These are phyloP conservation scores for Leersia perrieri DNA, from an alignment of 176 grass and related monocot genomes.

Conservation along the genomic window DNA sequence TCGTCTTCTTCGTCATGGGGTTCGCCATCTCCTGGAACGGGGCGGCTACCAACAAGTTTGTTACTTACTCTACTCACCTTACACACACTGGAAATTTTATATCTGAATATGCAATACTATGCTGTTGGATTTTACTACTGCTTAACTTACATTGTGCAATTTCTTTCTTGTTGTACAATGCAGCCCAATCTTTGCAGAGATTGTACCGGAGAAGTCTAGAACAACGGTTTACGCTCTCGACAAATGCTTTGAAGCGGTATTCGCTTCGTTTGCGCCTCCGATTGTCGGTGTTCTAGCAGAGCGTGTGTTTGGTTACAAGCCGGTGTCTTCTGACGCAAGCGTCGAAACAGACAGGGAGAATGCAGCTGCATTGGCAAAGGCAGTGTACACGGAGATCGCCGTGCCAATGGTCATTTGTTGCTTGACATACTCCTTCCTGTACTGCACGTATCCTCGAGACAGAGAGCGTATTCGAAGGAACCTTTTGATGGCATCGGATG, in stretches of 20 bases:
- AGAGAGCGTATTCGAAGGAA: conserved; percentile 38
- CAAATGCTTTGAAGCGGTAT: conserved; percentile 50
- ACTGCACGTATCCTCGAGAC: conserved; percentile 57
- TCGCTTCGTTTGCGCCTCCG: conserved; percentile 57
- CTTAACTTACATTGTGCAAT: not conserved
- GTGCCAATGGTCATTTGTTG: conserved; percentile 69
- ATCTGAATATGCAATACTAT: not conserved
- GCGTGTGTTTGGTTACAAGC: conserved; percentile 48
- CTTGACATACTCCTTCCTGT: conserved; percentile 54
- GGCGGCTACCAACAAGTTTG: conserved; percentile 57
- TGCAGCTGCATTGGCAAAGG: conserved; percentile 46
- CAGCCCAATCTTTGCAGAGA: conserved; percentile 66
- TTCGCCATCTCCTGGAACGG: conserved; percentile 60
- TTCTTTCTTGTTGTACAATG: not conserved
- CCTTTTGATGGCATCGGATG: conserved; percentile 35
- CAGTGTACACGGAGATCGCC: conserved; percentile 52
- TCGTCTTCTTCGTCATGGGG: conserved; percentile 53
- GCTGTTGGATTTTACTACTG: not conserved
- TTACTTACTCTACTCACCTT: not conserved
- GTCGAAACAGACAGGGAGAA: conserved; percentile 50
- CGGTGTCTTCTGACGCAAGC: conserved; percentile 34
- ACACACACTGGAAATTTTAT: not conserved
- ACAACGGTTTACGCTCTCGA: conserved; percentile 65
- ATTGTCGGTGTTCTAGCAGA: conserved; percentile 55
- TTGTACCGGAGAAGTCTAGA: conserved; percentile 58